A percentile compares a stretch with the other conserved stretches of the same genome.
Evolutionary conservation across 2,329 filamentous ascomycete species (phyloP).

Genomic region (Epichloe aotearoae): DNA sequence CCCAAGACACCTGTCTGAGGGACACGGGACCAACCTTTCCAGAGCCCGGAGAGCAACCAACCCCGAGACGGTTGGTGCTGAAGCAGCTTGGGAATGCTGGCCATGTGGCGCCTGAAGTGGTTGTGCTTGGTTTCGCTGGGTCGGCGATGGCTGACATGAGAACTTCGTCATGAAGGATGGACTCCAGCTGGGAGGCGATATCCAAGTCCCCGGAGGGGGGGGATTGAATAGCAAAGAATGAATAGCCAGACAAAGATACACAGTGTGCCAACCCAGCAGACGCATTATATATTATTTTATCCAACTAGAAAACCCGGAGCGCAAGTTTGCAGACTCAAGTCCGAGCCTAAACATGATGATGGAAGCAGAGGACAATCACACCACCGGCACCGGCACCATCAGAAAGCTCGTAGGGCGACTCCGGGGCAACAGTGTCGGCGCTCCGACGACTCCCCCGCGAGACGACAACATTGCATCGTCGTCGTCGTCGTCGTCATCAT

Average conservation of each 20-base stretch:
- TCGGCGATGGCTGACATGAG: background rate
- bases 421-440: slow-evolving; percentile 4
- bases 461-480: background rate
- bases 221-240: background rate
- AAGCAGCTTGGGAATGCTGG: background rate
- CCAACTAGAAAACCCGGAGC: too few relatives aligned
- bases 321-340: background rate
- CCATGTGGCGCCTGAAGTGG: background rate
- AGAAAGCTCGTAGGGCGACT: slow-evolving; percentile 8
- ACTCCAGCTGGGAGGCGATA: background rate
- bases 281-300: background rate
- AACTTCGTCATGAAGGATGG: background rate
- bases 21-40: too few relatives aligned
- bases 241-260: background rate
- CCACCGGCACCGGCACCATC: background rate
- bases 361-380: background rate
- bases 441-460: background rate
- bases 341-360: background rate
- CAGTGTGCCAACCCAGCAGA: background rate
- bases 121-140: background rate
- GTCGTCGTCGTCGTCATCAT: background rate
- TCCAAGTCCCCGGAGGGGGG: background rate
- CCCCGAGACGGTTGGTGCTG: too few relatives aligned
- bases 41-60: too few relatives aligned
- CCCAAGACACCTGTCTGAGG: too few relatives aligned